Conservation (phyloP, 1,284 basidiomycete genomes). For the Heterobasidion occidentale region DNA sequence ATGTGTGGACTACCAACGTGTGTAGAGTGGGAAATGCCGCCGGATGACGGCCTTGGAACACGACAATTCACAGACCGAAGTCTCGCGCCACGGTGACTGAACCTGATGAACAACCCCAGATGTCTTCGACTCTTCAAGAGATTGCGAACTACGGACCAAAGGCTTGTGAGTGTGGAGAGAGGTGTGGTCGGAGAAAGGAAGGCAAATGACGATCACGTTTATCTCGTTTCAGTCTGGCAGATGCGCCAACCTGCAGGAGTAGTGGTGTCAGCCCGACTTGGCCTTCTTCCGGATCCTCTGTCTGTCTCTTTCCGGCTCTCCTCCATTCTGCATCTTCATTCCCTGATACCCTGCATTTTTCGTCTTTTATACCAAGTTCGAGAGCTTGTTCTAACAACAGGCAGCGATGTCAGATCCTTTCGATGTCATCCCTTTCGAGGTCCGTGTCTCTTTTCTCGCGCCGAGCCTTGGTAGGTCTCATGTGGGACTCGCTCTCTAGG, state of each 20-base stretch:
- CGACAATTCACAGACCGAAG: no score
- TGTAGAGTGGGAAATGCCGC: no score
- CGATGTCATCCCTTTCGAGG: conserved; percentile 77
- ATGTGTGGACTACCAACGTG: neutral
- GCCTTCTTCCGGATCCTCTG: neutral
- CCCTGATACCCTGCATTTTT: neutral
- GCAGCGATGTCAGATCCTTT: conserved; percentile 49
- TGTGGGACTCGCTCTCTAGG: conserved; percentile 34
- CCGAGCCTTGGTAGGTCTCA: neutral
- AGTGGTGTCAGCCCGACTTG: neutral
- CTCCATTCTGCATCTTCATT: no score
- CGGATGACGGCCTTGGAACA: no score
- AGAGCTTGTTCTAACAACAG: neutral
- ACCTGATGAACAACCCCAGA: neutral
- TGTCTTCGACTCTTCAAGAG: neutral
- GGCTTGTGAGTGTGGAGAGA: neutral
- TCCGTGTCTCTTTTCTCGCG: conserved; percentile 23
- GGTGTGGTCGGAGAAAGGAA: neutral
- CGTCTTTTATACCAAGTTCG: neutral
- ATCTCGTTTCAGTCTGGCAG: neutral
- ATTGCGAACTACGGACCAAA: neutral
- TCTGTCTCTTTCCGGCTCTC: no score
- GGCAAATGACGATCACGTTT: neutral
- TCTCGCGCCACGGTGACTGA: neutral
- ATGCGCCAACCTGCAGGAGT: neutral